Percentiles rank a stretch among this genome's conserved stretches.
Evolutionary conservation across 2,329 filamentous ascomycete species (phyloP).

Genomic region (Xylariaceae sp.): DNA sequence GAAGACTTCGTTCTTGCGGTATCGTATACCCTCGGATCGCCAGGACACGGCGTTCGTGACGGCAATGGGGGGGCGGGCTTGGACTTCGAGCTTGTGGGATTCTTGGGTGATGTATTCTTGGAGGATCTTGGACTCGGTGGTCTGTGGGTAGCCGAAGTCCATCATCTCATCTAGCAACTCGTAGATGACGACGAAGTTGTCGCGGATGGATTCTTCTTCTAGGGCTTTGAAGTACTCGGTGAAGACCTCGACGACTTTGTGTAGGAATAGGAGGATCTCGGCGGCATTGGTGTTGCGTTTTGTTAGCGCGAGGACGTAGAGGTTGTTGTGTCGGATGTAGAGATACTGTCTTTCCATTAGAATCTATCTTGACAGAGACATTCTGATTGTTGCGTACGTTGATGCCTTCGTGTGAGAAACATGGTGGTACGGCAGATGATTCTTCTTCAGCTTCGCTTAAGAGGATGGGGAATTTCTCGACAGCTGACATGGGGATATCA

Average conservation of each 20-base stretch:
- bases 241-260: conserved; percentile 98
- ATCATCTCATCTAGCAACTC: conserved; percentile 99
- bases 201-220: conserved; percentile 96
- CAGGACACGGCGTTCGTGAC: conserved; percentile 98
- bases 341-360: conserved; percentile 65
- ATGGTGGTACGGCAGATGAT: conserved; percentile 92
- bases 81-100: conserved; percentile 95
- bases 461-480: conserved; percentile 95
- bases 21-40: conserved; percentile 95
- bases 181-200: conserved; percentile 99
- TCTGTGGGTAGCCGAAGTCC: conserved; percentile 99
- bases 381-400: conserved; percentile 60
- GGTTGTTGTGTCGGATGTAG: conserved; percentile 98
- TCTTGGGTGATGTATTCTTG: conserved; percentile 99
- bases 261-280: conserved; percentile 95
- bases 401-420: conserved; percentile 97
- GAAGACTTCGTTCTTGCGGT: conserved; percentile 99
- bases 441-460: conserved; percentile 99
- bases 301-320: conserved; percentile 94
- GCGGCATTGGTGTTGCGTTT: conserved; percentile 99
- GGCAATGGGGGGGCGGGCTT: conserved; percentile 91
- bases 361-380: no score
- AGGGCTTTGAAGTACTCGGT: conserved; percentile 99
- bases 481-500: conserved; percentile 98
- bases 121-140: conserved; percentile 95